phyloP scores from a whole-genome alignment of 257 asterid genomes.

The Vinca minor region DNA sequence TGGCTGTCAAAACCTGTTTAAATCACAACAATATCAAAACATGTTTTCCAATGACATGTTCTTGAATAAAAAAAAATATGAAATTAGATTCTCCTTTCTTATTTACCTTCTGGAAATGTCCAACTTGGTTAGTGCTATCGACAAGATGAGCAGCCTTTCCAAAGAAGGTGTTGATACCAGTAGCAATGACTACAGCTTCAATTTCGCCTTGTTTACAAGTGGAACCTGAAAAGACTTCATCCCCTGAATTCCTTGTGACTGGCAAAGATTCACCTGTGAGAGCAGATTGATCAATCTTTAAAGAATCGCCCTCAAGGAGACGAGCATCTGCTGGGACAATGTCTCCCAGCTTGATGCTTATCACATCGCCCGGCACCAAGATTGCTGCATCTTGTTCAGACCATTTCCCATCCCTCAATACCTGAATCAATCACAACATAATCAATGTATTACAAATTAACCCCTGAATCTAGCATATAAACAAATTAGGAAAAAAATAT shows the following conservation, averaged over 20 bases:
- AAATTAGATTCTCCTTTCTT: no score
- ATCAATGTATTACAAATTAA: no score
- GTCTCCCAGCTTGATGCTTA: slow-evolving; percentile 65
- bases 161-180: slow-evolving; percentile 48
- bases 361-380: slow-evolving; percentile 63
- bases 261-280: slow-evolving; percentile 52
- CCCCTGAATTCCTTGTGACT: slow-evolving; percentile 40
- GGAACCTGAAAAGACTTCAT: slow-evolving; percentile 47
- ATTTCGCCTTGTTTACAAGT: slow-evolving; percentile 56
- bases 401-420: slow-evolving; percentile 57
- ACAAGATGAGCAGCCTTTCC: slow-evolving; percentile 62
- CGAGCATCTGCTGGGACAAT: slow-evolving; percentile 83
- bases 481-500: neutral
- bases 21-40: neutral
- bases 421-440: slow-evolving; percentile 19
- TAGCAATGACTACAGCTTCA: slow-evolving; percentile 53
- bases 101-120: slow-evolving; percentile 46
- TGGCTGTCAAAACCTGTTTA: slow-evolving; percentile 62
- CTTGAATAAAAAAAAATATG: neutral
- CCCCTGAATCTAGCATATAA: neutral
- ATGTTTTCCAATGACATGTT: neutral
- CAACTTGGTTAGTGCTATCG: slow-evolving; percentile 44
- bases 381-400: slow-evolving; percentile 57
- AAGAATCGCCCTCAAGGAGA: slow-evolving; percentile 60
- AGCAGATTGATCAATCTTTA: slow-evolving; percentile 67